A percentile compares a stretch with the other conserved stretches of the same genome.
These are phyloP conservation scores for Fagus sylvatica DNA, from an alignment of 306 rosid species.

Conservation along the genomic window DNA sequence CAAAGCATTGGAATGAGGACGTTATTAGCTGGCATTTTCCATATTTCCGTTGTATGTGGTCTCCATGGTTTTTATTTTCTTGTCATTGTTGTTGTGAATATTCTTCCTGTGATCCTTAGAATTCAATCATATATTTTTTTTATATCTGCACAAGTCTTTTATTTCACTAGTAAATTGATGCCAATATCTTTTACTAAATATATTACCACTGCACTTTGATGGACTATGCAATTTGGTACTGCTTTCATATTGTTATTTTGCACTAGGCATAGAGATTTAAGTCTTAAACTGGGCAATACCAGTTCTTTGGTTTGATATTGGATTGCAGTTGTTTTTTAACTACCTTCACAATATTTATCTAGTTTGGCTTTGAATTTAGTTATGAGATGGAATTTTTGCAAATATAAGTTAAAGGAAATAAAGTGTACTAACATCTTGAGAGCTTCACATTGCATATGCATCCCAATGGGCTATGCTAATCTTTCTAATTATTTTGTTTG, in stretches of 20 bases:
- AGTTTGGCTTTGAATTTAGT: background rate
- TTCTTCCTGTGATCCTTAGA: conserved; percentile 10
- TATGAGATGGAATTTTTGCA: background rate
- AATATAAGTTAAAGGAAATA: background rate
- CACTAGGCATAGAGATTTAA: background rate
- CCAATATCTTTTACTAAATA: background rate
- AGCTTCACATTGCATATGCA: background rate
- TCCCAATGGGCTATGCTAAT: background rate
- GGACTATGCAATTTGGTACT: background rate
- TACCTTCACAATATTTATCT: background rate
- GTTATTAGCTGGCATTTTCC: conserved; percentile 76
- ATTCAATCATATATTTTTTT: background rate
- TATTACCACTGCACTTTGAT: background rate
- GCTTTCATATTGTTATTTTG: background rate
- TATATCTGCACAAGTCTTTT: conserved; percentile 14
- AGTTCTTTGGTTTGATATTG: background rate
- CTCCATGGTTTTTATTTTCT: background rate
- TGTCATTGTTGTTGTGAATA: conserved; percentile 4
- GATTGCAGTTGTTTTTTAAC: background rate
- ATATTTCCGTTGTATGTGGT: conserved; percentile 78
- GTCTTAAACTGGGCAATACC: no score
- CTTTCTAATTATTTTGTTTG: background rate
- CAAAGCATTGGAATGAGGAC: conserved; percentile 74
- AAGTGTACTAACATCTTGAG: background rate
- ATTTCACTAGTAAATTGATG: conserved; percentile 5